phyloP scores from a whole-genome alignment of 164 flowering plant genomes.

The Nymphaea colorata region DNA sequence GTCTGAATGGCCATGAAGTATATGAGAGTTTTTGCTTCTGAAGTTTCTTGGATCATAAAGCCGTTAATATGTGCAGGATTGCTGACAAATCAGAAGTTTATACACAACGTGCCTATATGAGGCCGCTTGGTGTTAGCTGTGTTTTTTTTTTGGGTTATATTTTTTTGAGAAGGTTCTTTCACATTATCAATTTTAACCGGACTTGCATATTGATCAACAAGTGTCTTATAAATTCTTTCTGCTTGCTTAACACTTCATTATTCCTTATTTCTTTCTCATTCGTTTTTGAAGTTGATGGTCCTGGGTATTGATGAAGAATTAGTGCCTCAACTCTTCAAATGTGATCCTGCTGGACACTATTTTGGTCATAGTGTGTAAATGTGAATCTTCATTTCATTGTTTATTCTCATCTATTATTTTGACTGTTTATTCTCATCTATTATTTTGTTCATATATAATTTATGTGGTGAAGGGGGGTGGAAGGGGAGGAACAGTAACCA shows the following conservation, averaged over 20 bases:
- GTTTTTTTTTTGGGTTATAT: slow-evolving; percentile 3
- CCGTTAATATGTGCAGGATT: slow-evolving; percentile 40
- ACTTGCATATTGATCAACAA: background rate
- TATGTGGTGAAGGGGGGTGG: background rate
- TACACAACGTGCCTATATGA: slow-evolving; percentile 98
- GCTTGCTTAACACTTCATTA: background rate
- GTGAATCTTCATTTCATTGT: background rate
- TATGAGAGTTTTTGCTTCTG: background rate
- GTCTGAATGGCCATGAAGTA: no score
- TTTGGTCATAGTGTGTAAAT: slow-evolving; percentile 70
- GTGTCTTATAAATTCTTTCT: background rate
- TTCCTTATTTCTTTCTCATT: slow-evolving; percentile 2
- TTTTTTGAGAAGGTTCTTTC: background rate
- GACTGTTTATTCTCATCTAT: no score
- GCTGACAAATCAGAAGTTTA: slow-evolving; percentile 97
- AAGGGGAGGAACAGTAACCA: no score
- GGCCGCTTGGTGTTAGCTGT: slow-evolving; percentile 97
- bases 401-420: background rate
- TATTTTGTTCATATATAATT: background rate
- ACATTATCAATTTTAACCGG: background rate
- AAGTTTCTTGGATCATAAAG: background rate
- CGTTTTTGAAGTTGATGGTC: slow-evolving; percentile 63
- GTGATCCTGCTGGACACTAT: slow-evolving; percentile 98
- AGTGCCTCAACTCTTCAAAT: slow-evolving; percentile 88
- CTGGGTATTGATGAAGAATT: slow-evolving; percentile 92